Base-by-base conservation (phyloP, 2,329 filamentous ascomycete genomes). In the Didymella glomerata region DNA sequence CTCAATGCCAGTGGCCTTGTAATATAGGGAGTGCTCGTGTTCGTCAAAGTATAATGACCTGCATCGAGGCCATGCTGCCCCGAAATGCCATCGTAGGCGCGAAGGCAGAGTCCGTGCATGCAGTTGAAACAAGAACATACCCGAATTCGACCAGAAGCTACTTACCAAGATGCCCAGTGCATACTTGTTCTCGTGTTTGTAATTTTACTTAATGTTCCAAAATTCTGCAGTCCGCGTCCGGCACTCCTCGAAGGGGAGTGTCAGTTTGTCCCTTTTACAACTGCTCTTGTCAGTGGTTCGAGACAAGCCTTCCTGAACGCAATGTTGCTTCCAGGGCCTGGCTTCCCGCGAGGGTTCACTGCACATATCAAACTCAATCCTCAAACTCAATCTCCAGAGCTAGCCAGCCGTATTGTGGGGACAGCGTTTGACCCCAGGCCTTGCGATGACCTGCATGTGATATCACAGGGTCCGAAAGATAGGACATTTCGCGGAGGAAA, bases 401-500 rank as follows among this genome's bases (percentile, higher is more conserved):
- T 34, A 28, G 34, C 10, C 34, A 46, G 36, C 45, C 4, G 25
- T n/a, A 16, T 41, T 34, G 50, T 51, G 50, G 32, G 34, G 50
- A 36, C 25, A 7, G 6, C 18, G 8, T 10, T 5, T n/a, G 27
- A 27, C 40, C 50, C 47, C 13, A 42, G 51, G 22, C 50, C 46
- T 41, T 50, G 51, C 24, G 16, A 10, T 54, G 24, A 48, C 46
- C 46, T 50, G 50, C 50, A 54, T 50, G 27, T 13, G 24, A 54
- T 46, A 42, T 46, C 40, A 30, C 46, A 59, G 56, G 50, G 50
- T 51, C 50, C 46, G 41, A 16, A n/a, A 54, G 56, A 59, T 59
- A 51, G 46, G 41, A 44, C 5, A 38, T 46, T 45, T 46, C 25
- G 47, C 50, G 46, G 45, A 54, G 51, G 50, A 41, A 59, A 45